Base-by-base conservation (phyloP, 192 early-diverging fungal species). In the Coemansia sp. region DNA sequence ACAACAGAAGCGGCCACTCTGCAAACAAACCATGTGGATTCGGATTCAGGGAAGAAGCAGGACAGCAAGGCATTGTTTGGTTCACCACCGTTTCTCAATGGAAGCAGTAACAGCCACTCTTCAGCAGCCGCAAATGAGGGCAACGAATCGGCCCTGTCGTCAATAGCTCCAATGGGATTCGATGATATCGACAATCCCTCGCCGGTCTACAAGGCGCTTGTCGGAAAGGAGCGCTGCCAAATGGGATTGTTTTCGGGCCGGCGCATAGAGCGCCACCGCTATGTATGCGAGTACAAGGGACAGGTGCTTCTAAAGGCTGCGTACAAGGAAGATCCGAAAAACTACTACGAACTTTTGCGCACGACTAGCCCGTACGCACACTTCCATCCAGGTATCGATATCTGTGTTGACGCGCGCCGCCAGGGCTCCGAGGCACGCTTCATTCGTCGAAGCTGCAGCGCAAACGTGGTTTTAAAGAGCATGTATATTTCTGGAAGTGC, bases 251-350 rank as follows among this genome's bases (percentile, higher is more conserved):
- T 83, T 72, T 55, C 73, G 7, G 61, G 69, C 9, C 65, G 60
- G 18, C n/a, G 60, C 2, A 72, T 83, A 26, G 55, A 45, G 20
- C 16, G 20, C 18, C 44, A 48, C 34, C 67, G 82, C 38, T 94
- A 88, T 65, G 77, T 97, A 52, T 85, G 88, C 73, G 90, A 95
- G 58, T 92, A 91, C 70, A 88, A 89, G 48, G 95, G 95, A 14
- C 87, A 89, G 44, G 81, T 92, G 15, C 65, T 85, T 0, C 72
- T 92, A 12, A 90, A 91, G 48, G 86, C 87, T 6, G 82, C 76
- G 18, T 90, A 91, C 78, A 88, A 89, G 63, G 71, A 83, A 33
- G 86, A 89, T 21, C 83, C 87, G 10, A 83, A 78, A 61, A 92
- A 92, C 71, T 81, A 90, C 38, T 93, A 89, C 68, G 78, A 82